These are phyloP conservation scores for Solanum ahanhuiri DNA, from an alignment of 257 asterid genomes.

Conservation along the genomic window DNA sequence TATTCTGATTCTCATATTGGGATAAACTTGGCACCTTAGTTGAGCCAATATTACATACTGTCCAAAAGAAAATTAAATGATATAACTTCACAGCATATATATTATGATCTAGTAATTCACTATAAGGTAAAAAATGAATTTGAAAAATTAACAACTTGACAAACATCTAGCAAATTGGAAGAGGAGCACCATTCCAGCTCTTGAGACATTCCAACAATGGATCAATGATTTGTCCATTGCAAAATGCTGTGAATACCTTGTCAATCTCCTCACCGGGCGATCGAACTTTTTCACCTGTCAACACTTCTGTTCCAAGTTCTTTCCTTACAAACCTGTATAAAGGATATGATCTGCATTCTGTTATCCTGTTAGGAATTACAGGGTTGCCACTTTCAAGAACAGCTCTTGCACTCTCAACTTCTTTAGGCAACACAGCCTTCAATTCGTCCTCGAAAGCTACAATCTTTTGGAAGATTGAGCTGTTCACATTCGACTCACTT, in stretches of 20 bases:
- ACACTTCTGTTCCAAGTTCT: no score
- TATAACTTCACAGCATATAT: neutral
- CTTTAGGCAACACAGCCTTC: conserved; percentile 24
- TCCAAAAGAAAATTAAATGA: no score
- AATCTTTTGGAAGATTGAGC: conserved; percentile 42
- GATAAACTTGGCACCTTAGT: neutral
- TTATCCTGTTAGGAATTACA: no score
- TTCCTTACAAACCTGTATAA: no score
- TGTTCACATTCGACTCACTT: conserved; percentile 16
- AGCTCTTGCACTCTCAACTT: conserved; percentile 41
- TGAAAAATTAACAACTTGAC: neutral
- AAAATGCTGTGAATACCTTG: neutral
- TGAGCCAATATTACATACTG: neutral
- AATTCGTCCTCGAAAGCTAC: conserved; percentile 34
- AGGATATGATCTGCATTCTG: no score
- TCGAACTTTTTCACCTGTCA: no score
- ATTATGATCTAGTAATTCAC: neutral
- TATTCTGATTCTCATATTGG: neutral
- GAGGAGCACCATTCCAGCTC: conserved; percentile 74
- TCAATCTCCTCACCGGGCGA: no score
- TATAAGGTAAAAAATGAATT: neutral
- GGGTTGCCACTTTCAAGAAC: conserved; percentile 2
- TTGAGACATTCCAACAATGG: conserved; percentile 67
- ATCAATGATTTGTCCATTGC: conserved; percentile 47
- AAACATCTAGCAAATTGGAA: conserved; percentile 44